Base-by-base conservation (phyloP, 441 rosid species). In the Brassica hybrid region DNA sequence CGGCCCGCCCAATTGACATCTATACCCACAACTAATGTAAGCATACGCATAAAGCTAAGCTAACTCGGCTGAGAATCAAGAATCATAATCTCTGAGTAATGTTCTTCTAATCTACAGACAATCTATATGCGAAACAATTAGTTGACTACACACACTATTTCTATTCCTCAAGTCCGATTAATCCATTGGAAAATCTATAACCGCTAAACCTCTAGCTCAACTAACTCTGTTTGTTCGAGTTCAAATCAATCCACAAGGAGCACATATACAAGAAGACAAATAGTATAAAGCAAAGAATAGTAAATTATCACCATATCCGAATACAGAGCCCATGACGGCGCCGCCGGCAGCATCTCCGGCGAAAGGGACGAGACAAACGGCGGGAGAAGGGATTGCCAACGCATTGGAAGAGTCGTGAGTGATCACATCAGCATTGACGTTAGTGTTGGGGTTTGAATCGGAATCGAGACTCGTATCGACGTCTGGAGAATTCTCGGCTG, bases 271-370 rank as follows among this genome's bases (percentile, higher is more conserved):
- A 10, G 5, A 11, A 11, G 5, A 41, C 43, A 32, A 21, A 21
- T 32, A 52, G 45, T n/a, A 54, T 6, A 12, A 30, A 52, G 54
- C 18, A 16, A 43, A 0, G 18, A 68, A 64, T 23, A 6, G 52
- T 21, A 21, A 18, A 2, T n/a, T n/a, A 32, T 59, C 65, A 84
- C 98, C 99, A 67, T 82, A 93, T 58, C 98, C 97, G 72, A 91
- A 89, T 65, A 93, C 82, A 71, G 98, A 87, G 73, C 98, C 98
- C 93, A 87, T 88, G 81, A 93, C 76, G 65, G 97, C 97, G 76
- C 98, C 98, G 13, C 88, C 87, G 21, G 90, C 89, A 66, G 97
- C 82, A 85, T 93, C 97, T 38, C 87, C 88, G 10, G 89, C 93
- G 80, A 86, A 91, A 73, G 89, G 90, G 76, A 84, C 67, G 73